Conservation (phyloP, 805 yeast genomes). For the Ogataea ganodermae region DNA sequence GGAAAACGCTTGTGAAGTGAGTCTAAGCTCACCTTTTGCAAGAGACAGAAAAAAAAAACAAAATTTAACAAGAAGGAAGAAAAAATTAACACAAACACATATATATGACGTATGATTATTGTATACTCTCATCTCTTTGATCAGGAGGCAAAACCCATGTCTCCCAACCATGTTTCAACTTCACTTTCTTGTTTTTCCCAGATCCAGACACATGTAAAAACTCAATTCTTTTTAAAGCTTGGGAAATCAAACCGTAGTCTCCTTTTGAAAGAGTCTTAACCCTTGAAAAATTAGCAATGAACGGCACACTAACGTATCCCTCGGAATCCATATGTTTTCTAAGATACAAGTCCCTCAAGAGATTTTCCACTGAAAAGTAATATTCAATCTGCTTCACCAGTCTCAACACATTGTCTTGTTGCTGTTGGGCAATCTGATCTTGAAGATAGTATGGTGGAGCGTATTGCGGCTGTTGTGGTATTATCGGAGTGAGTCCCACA, state of each 20-base stretch:
- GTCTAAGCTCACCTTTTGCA: not conserved
- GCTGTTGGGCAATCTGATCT: not conserved
- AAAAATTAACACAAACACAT: not conserved
- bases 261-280: slow-evolving; percentile 59
- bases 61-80: not conserved
- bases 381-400: slow-evolving; percentile 67
- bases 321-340: slow-evolving; percentile 72
- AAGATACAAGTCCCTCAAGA: slow-evolving; percentile 77
- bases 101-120: slow-evolving; percentile 2
- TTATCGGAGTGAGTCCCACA: slow-evolving; percentile 9
- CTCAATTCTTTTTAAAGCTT: slow-evolving; percentile 33
- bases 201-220: slow-evolving; percentile 33
- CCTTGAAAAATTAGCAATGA: slow-evolving; percentile 70
- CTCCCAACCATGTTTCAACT: slow-evolving; percentile 59
- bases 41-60: not conserved
- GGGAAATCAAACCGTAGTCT: slow-evolving; percentile 43
- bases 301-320: slow-evolving; percentile 64
- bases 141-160: slow-evolving; percentile 66
- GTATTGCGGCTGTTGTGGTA: slow-evolving; percentile 8
- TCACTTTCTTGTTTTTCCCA: slow-evolving; percentile 45
- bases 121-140: slow-evolving; percentile 36
- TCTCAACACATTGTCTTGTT: slow-evolving; percentile 17
- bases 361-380: slow-evolving; percentile 84
- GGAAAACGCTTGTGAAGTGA: not conserved
- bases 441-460: slow-evolving; percentile 2